Base-by-base conservation (phyloP, 140 eudicot genomes). In the Anethum foeniculum region DNA sequence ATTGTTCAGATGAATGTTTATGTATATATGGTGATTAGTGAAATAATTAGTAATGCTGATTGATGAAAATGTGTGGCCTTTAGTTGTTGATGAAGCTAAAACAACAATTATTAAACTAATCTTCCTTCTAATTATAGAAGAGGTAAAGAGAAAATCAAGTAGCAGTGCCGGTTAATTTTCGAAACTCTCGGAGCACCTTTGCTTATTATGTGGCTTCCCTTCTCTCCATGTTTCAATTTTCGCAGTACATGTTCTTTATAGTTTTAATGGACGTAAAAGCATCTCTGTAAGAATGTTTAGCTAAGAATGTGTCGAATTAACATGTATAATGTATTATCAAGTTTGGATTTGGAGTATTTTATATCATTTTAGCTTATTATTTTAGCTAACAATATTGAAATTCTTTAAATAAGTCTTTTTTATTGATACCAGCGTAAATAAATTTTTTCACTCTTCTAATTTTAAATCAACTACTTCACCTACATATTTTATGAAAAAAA, bases 121-220 rank as follows among this genome's bases (percentile, higher is more conserved):
- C n/a, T 71, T 71, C 13, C 28, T 39, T 16, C 77, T 71, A 71
- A 71, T 34, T 38, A 16, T 71, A 71, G 32, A 71, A 3, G 48
- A 39, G 49, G 49, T 4, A 15, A 19, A n/a, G 77, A 72, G n/a
- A n/a, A 49, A 72, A 72, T 36, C 4, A 19, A 36, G 77, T 30
- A 72, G 16, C 8, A 21, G 21, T 32, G 13, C 51, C 51, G 0
- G 21, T 32, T 36, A 36, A 32, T 72, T 30, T 30, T 72, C 77
- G 32, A 72, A 72, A 71, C 48, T 72, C 27, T 72, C 21, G 77
- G 51, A 19, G 51, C 77, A 39, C 77, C 77, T 39, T 21, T 36
- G 52, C 52, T 72, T 58, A 25, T n/a, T 62, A 10, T 25, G 69
- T 3, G 69, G 18, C 6, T 62, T 62, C 34, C 34, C 28, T 62